These are phyloP conservation scores for Penicillium expansum DNA, from an alignment of 2,329 filamentous ascomycete genomes.

Conservation along the genomic window DNA sequence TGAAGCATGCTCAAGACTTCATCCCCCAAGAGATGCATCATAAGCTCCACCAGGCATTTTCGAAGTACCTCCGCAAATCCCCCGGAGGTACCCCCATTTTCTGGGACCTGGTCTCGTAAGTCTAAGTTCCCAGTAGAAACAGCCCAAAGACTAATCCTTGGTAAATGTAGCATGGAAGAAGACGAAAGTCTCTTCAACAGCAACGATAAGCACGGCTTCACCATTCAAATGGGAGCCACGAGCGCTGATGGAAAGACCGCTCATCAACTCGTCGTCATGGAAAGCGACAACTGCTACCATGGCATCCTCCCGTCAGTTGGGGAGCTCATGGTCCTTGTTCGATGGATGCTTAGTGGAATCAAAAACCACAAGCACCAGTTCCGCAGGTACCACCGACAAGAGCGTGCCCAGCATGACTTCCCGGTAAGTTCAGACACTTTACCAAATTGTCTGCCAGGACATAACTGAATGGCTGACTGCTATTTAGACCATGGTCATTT, in stretches of 20 bases:
- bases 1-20: background rate
- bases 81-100: background rate
- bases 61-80: constrained; percentile 1
- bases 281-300: background rate
- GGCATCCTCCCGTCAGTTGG: background rate
- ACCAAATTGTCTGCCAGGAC: too few relatives aligned
- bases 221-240: background rate
- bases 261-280: constrained; percentile 6
- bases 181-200: background rate
- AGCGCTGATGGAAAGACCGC: background rate
- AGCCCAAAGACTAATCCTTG: background rate
- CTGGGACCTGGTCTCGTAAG: background rate
- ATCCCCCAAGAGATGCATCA: background rate
- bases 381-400: background rate
- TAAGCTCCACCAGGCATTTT: background rate
- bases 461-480: background rate
- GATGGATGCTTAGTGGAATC: constrained; percentile 11
- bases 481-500: constrained; percentile 11
- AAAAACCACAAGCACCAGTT: background rate
- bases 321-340: constrained; percentile 10
- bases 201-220: constrained; percentile 2
- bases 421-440: constrained; percentile 6
- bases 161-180: background rate
- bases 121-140: background rate
- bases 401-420: constrained; percentile 2